Conservation (phyloP, 495 filamentous ascomycete genomes). For the Aspergillus egyptiacus region DNA sequence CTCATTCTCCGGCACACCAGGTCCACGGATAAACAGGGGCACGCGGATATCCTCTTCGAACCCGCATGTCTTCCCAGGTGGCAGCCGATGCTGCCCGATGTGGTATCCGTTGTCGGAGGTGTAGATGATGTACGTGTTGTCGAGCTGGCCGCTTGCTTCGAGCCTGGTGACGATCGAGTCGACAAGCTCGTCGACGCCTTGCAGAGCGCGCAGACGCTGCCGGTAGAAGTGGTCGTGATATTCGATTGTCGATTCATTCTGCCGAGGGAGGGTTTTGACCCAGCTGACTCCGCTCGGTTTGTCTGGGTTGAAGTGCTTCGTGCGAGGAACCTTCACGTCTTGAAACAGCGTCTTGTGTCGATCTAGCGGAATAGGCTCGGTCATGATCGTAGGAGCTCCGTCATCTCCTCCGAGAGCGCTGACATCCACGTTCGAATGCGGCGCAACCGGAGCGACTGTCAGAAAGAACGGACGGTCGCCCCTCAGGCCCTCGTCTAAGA, state of each 20-base stretch:
- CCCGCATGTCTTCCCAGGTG: slow-evolving; percentile 64
- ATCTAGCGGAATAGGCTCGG: slow-evolving; percentile 45
- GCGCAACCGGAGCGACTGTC: slow-evolving; percentile 58
- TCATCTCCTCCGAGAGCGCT: slow-evolving; percentile 16
- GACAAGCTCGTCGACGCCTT: slow-evolving; percentile 66
- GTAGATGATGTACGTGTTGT: slow-evolving; percentile 68
- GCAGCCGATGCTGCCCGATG: slow-evolving; percentile 66
- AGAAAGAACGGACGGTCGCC: slow-evolving; percentile 60
- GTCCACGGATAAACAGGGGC: slow-evolving; percentile 57
- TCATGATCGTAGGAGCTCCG: slow-evolving; percentile 32
- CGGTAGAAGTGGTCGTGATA: slow-evolving; percentile 67
- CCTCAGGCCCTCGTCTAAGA: slow-evolving; percentile 55
- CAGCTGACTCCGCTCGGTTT: slow-evolving; percentile 58
- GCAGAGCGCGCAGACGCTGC: slow-evolving; percentile 55
- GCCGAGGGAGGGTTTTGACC: slow-evolving; percentile 49
- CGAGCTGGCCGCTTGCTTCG: slow-evolving; percentile 45
- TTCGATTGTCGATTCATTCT: slow-evolving; percentile 49
- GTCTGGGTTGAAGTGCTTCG: slow-evolving; percentile 41
- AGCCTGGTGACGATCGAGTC: slow-evolving; percentile 50
- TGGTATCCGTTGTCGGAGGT: slow-evolving; percentile 73
- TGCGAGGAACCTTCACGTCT: slow-evolving; percentile 35
- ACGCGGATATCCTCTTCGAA: slow-evolving; percentile 73
- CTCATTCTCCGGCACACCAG: slow-evolving; percentile 42
- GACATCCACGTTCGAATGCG: slow-evolving; percentile 54
- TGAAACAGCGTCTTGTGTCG: slow-evolving; percentile 36